Base-by-base conservation (phyloP, 768 basidiomycete species). In the Amanita phalloides region DNA sequence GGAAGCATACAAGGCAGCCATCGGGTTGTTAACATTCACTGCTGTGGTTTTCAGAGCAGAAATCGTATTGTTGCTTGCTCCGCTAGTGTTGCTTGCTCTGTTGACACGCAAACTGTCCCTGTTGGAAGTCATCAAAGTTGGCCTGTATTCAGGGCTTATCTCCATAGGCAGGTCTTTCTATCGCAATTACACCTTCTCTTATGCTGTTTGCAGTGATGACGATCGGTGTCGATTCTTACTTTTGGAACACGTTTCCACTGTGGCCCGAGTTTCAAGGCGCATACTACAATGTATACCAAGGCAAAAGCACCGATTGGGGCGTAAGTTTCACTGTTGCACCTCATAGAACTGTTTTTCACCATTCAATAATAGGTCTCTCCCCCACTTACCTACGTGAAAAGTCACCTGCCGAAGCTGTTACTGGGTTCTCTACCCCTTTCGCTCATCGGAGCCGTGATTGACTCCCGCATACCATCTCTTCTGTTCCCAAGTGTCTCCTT, bases 271-370 rank as follows among this genome's bases (percentile, higher is more conserved):
- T 89, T 13, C 72, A 79, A 1, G 76, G 79, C 0, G 56, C 94
- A 9, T 82, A 81, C 56, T 99, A 90, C 71, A 99, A 98, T 61
- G 79, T 97, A 23, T 68, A 84, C 4, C 66, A 90, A 61, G 92
- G 93, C 11, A 92, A 95, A 64, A 84, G 86, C 25, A 68, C 82
- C 0, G 82, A 93, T 17, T 99, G 96, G 96, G 96, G 96, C 56
- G 90, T 95, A 64, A 56, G 87, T 74, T 20, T 21, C 17, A 49
- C 26, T 26, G 41, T 21, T 54, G 32, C 10, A 21, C 42, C 17
- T 23, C 49, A 28, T 30, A 20, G 28, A 30, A 10, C 23, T 35
- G 6, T 21, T 26, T 6, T 48, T 17, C 17, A 49, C 42, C 46
- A 36, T 35, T 9, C 33, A 41, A 32, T 10, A 46, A 14, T 63